Evolutionary conservation across 495 filamentous ascomycete species (phyloP).

Genomic region (Tuber microsphaerosporum): DNA sequence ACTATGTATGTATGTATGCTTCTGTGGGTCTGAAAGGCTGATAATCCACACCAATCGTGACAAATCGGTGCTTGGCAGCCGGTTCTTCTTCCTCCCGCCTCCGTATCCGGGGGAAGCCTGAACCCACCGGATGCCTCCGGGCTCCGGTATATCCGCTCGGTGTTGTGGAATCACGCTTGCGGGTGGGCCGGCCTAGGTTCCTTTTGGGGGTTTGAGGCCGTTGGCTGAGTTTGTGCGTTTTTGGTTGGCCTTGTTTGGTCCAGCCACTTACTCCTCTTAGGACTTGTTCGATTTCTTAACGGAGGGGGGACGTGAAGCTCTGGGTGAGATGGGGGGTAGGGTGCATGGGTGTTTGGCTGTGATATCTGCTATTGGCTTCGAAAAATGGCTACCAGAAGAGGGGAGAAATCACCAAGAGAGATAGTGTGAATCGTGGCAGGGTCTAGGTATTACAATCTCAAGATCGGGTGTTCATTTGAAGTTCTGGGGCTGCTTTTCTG

Average conservation of each 20-base stretch:
- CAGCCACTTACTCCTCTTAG: conserved; percentile 5
- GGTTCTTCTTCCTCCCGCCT: conserved; percentile 4
- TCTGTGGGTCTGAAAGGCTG: conserved; percentile 18
- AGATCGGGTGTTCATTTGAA: conserved; percentile 12
- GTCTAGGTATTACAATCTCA: conserved; percentile 26
- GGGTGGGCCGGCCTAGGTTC: conserved; percentile 18
- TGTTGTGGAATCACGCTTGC: conserved; percentile 18
- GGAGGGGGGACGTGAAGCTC: conserved; percentile 14
- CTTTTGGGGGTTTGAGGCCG: neutral
- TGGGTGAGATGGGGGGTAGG: conserved; percentile 18
- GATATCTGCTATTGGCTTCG: neutral
- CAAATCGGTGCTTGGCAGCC: conserved; percentile 18
- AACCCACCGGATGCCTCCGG: conserved; percentile 18
- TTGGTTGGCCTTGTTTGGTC: conserved; percentile 25
- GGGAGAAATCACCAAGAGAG: conserved; percentile 9
- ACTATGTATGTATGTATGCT: conserved; percentile 13
- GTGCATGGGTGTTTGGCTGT: conserved; percentile 16
- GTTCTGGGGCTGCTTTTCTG: conserved; percentile 19
- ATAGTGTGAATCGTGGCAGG: conserved; percentile 35
- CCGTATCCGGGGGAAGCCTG: conserved; percentile 8
- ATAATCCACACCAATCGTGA: conserved; percentile 15
- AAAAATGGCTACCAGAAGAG: neutral
- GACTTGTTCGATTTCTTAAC: conserved; percentile 23
- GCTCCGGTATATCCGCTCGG: conserved; percentile 2
- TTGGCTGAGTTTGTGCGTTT: conserved; percentile 29